These are phyloP conservation scores for Amanita pseudoporphyria DNA, from an alignment of 768 basidiomycete genomes.

Conservation along the genomic window DNA sequence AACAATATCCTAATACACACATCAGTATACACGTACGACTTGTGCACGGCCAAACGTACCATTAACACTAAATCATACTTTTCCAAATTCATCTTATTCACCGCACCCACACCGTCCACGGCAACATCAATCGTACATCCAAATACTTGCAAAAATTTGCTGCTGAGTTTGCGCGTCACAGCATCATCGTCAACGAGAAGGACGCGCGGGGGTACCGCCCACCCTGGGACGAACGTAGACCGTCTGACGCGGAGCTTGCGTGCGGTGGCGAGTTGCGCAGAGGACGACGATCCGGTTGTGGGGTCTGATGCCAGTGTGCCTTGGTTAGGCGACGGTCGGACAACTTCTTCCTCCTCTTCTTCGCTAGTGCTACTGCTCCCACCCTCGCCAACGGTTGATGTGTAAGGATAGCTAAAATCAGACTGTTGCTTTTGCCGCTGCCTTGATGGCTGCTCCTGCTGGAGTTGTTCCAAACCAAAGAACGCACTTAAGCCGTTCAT, in stretches of 20 bases:
- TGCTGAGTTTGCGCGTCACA: conserved; percentile 78
- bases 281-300: conserved; percentile 10
- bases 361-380: neutral
- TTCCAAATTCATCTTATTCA: conserved; percentile 93
- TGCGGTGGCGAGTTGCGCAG: conserved; percentile 12
- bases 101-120: conserved; percentile 85
- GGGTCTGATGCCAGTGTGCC: conserved; percentile 14
- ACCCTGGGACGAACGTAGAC: conserved; percentile 78
- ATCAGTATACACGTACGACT: conserved; percentile 1
- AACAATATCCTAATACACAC: conserved; percentile 69
- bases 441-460: conserved; percentile 12
- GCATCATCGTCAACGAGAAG: conserved; percentile 94
- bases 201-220: conserved; percentile 87
- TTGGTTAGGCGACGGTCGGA: conserved; percentile 25
- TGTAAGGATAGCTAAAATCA: conserved; percentile 3
- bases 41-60: conserved; percentile 39
- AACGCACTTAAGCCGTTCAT: conserved; percentile 19
- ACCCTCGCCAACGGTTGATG: neutral
- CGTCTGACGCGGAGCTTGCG: conserved; percentile 60
- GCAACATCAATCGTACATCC: conserved; percentile 94
- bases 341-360: conserved; percentile 25
- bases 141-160: conserved; percentile 92
- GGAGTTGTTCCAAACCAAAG: conserved; percentile 13
- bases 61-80: conserved; percentile 96
- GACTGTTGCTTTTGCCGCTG: conserved; percentile 12